Conservation (phyloP, 352 stramenopile species). For the Globisporangium cylindrosporum region DNA sequence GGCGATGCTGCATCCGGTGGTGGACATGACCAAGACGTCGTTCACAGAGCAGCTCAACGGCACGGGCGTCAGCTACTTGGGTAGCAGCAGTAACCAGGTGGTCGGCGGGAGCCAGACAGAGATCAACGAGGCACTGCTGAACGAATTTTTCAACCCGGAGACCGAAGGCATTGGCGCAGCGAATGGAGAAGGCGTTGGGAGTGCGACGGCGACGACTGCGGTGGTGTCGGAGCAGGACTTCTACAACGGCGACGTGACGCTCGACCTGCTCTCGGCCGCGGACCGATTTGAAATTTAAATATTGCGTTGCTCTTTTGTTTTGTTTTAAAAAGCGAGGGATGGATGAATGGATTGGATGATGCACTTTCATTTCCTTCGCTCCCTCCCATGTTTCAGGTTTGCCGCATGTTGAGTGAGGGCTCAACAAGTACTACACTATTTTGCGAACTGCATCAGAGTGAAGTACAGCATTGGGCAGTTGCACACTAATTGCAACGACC, state of each 20-base stretch:
- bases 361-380: not conserved
- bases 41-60: conserved; percentile 39
- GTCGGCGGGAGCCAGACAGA: conserved; percentile 6
- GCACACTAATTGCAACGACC: no score
- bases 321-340: conserved; percentile 4
- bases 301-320: conserved; percentile 1
- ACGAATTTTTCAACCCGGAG: conserved; percentile 40
- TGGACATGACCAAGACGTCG: conserved; percentile 31
- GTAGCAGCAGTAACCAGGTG: conserved; percentile 17
- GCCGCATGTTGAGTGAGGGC: not conserved
- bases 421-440: not conserved
- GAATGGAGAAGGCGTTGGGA: not conserved
- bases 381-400: no score
- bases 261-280: conserved; percentile 40
- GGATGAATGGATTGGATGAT: not conserved
- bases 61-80: conserved; percentile 21
- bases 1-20: conserved; percentile 30
- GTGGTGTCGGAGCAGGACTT: conserved; percentile 53
- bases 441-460: not conserved
- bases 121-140: conserved; percentile 25
- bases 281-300: conserved; percentile 58
- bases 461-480: no score
- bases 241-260: conserved; percentile 40
- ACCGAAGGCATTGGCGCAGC: conserved; percentile 7
- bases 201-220: conserved; percentile 21